Conservation (phyloP, 1,284 basidiomycete genomes). For the Rhodotorula sp. region DNA sequence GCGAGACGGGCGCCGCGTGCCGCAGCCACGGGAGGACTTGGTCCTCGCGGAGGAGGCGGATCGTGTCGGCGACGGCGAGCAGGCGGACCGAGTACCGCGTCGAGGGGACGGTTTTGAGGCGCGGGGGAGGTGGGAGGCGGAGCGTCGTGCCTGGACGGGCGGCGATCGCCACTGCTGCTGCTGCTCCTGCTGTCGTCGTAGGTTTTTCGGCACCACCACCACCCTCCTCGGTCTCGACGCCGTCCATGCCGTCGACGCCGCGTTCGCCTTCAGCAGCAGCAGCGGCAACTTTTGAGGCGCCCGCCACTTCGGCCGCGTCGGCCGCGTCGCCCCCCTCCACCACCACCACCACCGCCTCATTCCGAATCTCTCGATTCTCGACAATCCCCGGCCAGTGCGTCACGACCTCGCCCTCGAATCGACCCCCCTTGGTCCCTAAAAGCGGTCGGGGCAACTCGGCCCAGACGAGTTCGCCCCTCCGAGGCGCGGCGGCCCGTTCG, state of each 20-base stretch:
- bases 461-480: conserved; percentile 72
- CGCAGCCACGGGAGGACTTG: conserved; percentile 28
- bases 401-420: conserved; percentile 53
- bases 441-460: conserved; percentile 62
- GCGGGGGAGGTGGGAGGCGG: neutral
- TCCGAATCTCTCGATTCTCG: conserved; percentile 30
- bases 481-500: conserved; percentile 59
- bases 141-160: neutral
- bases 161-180: neutral
- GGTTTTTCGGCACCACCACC: neutral
- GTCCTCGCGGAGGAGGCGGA: conserved; percentile 13
- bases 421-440: conserved; percentile 34
- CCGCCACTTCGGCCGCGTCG: neutral
- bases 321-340: neutral
- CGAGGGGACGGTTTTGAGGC: neutral
- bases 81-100: conserved; percentile 24
- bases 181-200: neutral
- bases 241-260: neutral
- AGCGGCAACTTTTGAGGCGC: too few relatives aligned
- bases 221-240: neutral
- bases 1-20: conserved; percentile 7
- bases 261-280: neutral
- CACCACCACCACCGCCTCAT: neutral
- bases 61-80: conserved; percentile 27
- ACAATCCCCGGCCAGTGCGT: conserved; percentile 70